Percentiles rank a stretch among this genome's conserved stretches.
Conservation (phyloP, 2,329 filamentous ascomycete species). For the Daldinia sp. region DNA sequence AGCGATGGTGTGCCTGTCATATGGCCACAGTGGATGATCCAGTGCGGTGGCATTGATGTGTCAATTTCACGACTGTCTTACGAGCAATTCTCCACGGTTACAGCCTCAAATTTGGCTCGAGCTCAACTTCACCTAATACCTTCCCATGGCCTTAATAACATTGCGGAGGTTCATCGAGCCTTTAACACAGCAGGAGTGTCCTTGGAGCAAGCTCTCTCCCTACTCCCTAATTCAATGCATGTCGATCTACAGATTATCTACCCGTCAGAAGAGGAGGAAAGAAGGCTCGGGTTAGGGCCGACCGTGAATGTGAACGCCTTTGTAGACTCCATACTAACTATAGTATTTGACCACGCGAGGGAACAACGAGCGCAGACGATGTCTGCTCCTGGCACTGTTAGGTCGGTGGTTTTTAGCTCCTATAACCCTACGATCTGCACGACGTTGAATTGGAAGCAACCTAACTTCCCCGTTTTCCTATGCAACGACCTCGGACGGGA, state of each 20-base stretch:
- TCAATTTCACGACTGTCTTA: slow-evolving; percentile 82
- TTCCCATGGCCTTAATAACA: slow-evolving; percentile 58
- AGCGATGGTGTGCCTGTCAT: slow-evolving; percentile 86
- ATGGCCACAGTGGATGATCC: slow-evolving; percentile 84
- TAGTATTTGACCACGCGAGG: slow-evolving; percentile 92
- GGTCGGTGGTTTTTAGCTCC: slow-evolving; percentile 92
- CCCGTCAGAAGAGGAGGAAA: slow-evolving; percentile 78
- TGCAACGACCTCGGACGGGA: slow-evolving; percentile 88
- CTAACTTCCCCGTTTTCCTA: slow-evolving; percentile 94
- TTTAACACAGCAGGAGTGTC: slow-evolving; percentile 81
- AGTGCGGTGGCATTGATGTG: slow-evolving; percentile 78
- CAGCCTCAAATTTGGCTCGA: slow-evolving; percentile 53
- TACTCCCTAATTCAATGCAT: slow-evolving; percentile 81
- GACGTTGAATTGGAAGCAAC: slow-evolving; percentile 98
- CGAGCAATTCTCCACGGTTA: slow-evolving; percentile 71
- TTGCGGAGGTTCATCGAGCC: slow-evolving; percentile 74
- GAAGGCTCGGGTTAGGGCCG: slow-evolving; percentile 72
- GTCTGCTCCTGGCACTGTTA: slow-evolving; percentile 73
- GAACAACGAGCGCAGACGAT: slow-evolving; percentile 67
- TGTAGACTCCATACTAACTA: slow-evolving; percentile 81
- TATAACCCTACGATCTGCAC: slow-evolving; percentile 92
- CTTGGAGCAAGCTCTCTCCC: slow-evolving; percentile 76
- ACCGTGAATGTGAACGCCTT: slow-evolving; percentile 85
- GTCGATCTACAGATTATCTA: slow-evolving; percentile 93
- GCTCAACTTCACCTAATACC: slow-evolving; percentile 54